These are phyloP conservation scores for Monosporozyma aquatica DNA, from an alignment of 805 yeast species.

Conservation along the genomic window DNA sequence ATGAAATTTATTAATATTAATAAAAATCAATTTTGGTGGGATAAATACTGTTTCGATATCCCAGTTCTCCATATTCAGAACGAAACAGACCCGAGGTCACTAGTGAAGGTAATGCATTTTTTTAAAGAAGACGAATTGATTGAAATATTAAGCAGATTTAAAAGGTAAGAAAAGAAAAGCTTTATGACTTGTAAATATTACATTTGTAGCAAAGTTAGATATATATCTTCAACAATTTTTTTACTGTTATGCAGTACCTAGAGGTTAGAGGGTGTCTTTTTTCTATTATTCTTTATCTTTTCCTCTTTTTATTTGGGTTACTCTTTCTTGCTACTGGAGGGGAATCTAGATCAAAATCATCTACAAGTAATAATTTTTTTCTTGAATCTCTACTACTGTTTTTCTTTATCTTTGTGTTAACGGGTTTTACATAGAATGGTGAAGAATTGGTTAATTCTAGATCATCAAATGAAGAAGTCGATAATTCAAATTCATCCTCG, in stretches of 20 bases:
- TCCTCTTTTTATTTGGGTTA: conserved; percentile 3
- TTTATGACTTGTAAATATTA: not conserved
- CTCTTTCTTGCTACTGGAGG: conserved; percentile 9
- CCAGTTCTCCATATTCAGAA: conserved; percentile 68
- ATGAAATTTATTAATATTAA: conserved; percentile 45
- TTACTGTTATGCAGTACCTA: too few species aligned
- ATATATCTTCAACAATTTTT: too few species aligned
- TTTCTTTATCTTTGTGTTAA: conserved; percentile 8
- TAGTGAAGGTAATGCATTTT: conserved; percentile 60
- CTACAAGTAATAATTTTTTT: conserved; percentile 26
- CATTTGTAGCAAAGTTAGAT: too few species aligned
- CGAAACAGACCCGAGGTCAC: conserved; percentile 32
- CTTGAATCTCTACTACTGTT: conserved; percentile 11
- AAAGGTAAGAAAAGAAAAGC: not conserved
- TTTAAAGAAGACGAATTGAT: conserved; percentile 46
- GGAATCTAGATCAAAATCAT: conserved; percentile 21
- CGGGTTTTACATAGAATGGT: conserved; percentile 17
- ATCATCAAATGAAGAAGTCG: conserved; percentile 27
- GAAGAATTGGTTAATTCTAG: conserved; percentile 28
- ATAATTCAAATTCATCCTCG: conserved; percentile 27
- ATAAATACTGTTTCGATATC: conserved; percentile 64
- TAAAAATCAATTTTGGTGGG: conserved; percentile 58
- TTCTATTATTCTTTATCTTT: not conserved
- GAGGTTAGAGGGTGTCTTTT: too few species aligned
- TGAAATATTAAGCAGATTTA: conserved; percentile 36